These are phyloP conservation scores for Emmonsiellopsis sp. DNA, from an alignment of 2,329 filamentous ascomycete species.

Conservation along the genomic window DNA sequence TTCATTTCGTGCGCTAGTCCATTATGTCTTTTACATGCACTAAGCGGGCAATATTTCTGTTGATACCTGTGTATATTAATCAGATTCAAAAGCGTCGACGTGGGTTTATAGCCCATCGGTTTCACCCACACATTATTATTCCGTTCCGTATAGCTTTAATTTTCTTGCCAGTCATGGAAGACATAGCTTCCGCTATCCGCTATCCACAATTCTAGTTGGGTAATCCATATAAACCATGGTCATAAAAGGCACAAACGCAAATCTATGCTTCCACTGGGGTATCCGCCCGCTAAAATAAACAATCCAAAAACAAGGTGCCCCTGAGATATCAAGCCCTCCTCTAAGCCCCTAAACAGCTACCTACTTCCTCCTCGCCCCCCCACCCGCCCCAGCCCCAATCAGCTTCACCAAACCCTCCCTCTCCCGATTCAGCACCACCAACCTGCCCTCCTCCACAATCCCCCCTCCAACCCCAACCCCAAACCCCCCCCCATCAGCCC, in stretches of 20 bases:
- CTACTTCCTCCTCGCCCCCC: constrained; percentile 21
- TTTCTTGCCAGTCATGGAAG: no score
- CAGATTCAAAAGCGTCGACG: not conserved
- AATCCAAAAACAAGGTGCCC: no score
- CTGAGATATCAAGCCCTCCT: no score
- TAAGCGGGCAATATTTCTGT: not conserved
- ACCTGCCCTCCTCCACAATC: constrained; percentile 53
- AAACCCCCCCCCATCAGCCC: constrained; percentile 6
- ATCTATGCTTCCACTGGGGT: no score
- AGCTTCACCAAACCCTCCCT: constrained; percentile 58
- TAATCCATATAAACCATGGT: no score
- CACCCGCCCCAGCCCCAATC: constrained; percentile 36
- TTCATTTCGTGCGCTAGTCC: not conserved
- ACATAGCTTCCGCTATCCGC: no score
- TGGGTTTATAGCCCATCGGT: not conserved
- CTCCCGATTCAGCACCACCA: constrained; percentile 57
- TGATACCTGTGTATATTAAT: constrained; percentile 2
- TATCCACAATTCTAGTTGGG: no score
- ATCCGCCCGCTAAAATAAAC: no score
- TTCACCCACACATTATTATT: not conserved
- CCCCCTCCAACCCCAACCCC: constrained; percentile 12
- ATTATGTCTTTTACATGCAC: not conserved
- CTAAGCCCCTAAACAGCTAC: not conserved
- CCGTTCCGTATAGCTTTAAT: not conserved
- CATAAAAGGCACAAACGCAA: no score